A percentile compares a stretch with the other conserved stretches of the same genome.
These are phyloP conservation scores for Cladosporium austrohemisphaericum DNA, from an alignment of 2,329 filamentous ascomycete genomes.

Conservation along the genomic window DNA sequence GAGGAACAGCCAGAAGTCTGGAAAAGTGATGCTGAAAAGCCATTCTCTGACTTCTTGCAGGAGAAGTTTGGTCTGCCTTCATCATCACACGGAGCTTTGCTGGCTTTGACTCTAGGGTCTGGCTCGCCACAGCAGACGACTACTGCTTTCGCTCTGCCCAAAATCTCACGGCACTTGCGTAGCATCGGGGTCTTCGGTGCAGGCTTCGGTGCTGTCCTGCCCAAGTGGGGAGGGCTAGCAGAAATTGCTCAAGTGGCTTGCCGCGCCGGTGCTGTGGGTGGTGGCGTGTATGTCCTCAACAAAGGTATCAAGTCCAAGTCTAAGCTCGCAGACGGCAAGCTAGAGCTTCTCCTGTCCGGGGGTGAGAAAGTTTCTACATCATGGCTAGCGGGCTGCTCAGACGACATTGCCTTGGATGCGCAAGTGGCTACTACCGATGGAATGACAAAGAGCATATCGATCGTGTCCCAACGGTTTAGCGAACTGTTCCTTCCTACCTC, in stretches of 20 bases:
- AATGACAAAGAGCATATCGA: slow-evolving; percentile 47
- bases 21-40: slow-evolving; percentile 53
- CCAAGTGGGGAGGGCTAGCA: slow-evolving; percentile 87
- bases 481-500: slow-evolving; percentile 65
- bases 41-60: slow-evolving; percentile 58
- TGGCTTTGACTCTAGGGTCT: slow-evolving; percentile 73
- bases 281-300: slow-evolving; percentile 82
- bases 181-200: slow-evolving; percentile 86
- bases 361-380: slow-evolving; percentile 30
- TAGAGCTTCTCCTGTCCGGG: slow-evolving; percentile 24
- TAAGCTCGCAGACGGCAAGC: background rate
- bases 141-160: slow-evolving; percentile 65
- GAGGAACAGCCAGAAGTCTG: slow-evolving; percentile 59
- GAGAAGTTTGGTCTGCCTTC: slow-evolving; percentile 54
- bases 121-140: slow-evolving; percentile 52
- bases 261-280: slow-evolving; percentile 84
- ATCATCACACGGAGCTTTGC: slow-evolving; percentile 61
- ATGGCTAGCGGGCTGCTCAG: slow-evolving; percentile 28
- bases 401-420: slow-evolving; percentile 23
- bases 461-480: slow-evolving; percentile 64
- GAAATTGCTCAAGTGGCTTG: slow-evolving; percentile 91
- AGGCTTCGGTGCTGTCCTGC: slow-evolving; percentile 83
- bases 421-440: background rate
- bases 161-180: slow-evolving; percentile 73
- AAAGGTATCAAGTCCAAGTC: slow-evolving; percentile 55